Conservation (phyloP, 768 basidiomycete genomes). For the Russula olivacea region DNA sequence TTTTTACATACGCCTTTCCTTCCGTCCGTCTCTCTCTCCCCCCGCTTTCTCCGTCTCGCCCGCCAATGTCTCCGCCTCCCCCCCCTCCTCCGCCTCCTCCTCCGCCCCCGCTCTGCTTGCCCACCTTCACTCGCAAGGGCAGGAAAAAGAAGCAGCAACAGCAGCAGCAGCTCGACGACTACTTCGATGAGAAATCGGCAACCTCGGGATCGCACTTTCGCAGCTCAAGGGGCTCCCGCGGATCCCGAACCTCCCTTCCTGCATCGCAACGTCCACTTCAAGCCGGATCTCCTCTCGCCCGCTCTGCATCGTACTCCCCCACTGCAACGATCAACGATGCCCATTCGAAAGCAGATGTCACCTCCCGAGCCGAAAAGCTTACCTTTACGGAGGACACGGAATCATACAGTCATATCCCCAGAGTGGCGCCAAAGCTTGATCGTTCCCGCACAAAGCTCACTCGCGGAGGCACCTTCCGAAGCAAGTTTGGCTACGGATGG, state of each 20-base stretch:
- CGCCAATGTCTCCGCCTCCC: slow-evolving; percentile 21
- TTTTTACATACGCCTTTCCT: slow-evolving; percentile 2
- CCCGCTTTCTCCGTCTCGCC: not conserved
- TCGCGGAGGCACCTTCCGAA: slow-evolving; percentile 14
- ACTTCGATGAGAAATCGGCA: slow-evolving; percentile 19
- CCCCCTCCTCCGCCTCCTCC: slow-evolving; percentile 11
- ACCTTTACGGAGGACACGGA: slow-evolving; percentile 26
- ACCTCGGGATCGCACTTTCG: slow-evolving; percentile 3
- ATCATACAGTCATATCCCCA: slow-evolving; percentile 24
- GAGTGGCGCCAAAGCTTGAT: slow-evolving; percentile 21
- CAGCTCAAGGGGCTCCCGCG: not conserved
- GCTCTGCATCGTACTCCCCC: slow-evolving; percentile 21
- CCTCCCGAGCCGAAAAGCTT: slow-evolving; percentile 22
- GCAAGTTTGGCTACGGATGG: slow-evolving; percentile 25
- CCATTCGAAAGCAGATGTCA: slow-evolving; percentile 2
- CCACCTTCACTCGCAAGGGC: slow-evolving; percentile 22
- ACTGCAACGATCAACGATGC: slow-evolving; percentile 23
- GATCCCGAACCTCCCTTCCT: slow-evolving; percentile 9
- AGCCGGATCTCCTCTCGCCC: slow-evolving; percentile 17
- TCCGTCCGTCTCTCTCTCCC: not conserved
- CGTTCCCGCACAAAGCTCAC: slow-evolving; percentile 24
- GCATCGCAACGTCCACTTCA: slow-evolving; percentile 10
- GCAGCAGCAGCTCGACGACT: slow-evolving; percentile 19
- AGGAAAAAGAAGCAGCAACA: slow-evolving; percentile 26
- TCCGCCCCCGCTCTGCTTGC: slow-evolving; percentile 22